These are phyloP conservation scores for Candida vaughaniae DNA, from an alignment of 805 yeast species.

Conservation along the genomic window DNA sequence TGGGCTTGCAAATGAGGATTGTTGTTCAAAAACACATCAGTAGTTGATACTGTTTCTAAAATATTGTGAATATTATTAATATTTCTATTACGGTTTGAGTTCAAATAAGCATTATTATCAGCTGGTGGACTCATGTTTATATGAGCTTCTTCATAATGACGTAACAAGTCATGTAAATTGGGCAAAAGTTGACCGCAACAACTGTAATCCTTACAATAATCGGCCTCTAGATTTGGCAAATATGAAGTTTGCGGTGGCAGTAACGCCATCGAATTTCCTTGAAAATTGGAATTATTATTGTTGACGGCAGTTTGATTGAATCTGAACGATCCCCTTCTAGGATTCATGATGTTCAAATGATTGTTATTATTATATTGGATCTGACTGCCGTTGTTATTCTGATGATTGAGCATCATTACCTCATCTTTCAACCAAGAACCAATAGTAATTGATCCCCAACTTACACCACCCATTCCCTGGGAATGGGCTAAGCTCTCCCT, in stretches of 20 bases:
- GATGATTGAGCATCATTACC: slow-evolving; percentile 55
- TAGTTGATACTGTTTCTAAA: slow-evolving; percentile 88
- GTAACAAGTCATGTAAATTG: slow-evolving; percentile 85
- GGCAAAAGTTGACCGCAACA: slow-evolving; percentile 95
- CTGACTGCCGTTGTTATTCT: slow-evolving; percentile 2
- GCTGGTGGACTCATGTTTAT: slow-evolving; percentile 57
- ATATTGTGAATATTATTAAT: slow-evolving; percentile 51
- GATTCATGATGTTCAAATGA: slow-evolving; percentile 13
- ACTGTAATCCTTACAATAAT: slow-evolving; percentile 93
- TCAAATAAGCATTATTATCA: slow-evolving; percentile 30
- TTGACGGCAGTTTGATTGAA: slow-evolving; percentile 2
- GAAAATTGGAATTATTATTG: slow-evolving; percentile 12
- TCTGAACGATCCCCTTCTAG: slow-evolving; percentile 37
- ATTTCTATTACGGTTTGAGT: slow-evolving; percentile 31
- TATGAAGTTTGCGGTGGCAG: slow-evolving; percentile 76
- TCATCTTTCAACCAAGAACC: slow-evolving; percentile 97
- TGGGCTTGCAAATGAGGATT: slow-evolving; percentile 18
- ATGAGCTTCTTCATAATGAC: slow-evolving; percentile 96
- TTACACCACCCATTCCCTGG: slow-evolving; percentile 96
- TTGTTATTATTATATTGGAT: slow-evolving; percentile 1
- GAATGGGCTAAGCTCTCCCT: slow-evolving; percentile 93
- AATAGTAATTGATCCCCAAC: slow-evolving; percentile 94
- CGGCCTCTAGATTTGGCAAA: slow-evolving; percentile 89
- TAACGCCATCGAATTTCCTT: slow-evolving; percentile 28
- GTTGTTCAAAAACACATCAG: slow-evolving; percentile 76